Conservation (phyloP, 1,284 basidiomycete genomes). For the Sporisorium iseilematis-ciliati region DNA sequence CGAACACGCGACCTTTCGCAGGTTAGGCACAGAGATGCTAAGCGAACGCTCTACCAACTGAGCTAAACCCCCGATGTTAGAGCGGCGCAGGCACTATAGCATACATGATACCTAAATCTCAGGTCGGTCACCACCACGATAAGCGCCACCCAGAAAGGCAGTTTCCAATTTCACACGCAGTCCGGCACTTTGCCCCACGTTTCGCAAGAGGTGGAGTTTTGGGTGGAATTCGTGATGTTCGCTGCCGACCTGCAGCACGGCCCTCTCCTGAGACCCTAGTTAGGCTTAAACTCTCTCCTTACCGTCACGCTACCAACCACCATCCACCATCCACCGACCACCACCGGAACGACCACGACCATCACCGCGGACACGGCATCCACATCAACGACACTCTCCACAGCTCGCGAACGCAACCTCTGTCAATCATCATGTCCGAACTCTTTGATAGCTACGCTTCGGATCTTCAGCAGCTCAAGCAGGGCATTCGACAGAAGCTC, state of each 20-base stretch:
- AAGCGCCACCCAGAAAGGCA: no score
- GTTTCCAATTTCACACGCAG: not conserved
- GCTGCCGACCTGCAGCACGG: slow-evolving; percentile 1
- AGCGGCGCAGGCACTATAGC: no score
- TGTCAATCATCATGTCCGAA: slow-evolving; percentile 61
- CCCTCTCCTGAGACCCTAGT: not conserved
- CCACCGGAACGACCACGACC: not conserved
- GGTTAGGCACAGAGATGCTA: slow-evolving; percentile 34
- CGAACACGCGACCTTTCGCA: slow-evolving; percentile 59
- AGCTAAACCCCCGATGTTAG: slow-evolving; percentile 44
- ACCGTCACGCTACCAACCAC: slow-evolving; percentile 3
- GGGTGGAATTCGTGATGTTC: not conserved
- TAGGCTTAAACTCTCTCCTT: not conserved
- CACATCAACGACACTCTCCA: not conserved
- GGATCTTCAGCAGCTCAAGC: slow-evolving; percentile 63
- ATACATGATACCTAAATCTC: no score
- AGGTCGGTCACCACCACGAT: no score
- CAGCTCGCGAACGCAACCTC: not conserved
- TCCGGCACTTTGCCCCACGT: slow-evolving; percentile 3
- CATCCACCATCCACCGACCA: slow-evolving; percentile 1
- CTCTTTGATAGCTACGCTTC: slow-evolving; percentile 68
- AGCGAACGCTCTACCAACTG: slow-evolving; percentile 57
- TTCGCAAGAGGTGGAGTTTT: slow-evolving; percentile 5
- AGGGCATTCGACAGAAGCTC: slow-evolving; percentile 56
- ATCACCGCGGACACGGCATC: not conserved